Evolutionary conservation across 208 protist genomes (phyloP), one percentile per base, ranked within the genome.

Genomic region (Trypanosoma caninum): DNA sequence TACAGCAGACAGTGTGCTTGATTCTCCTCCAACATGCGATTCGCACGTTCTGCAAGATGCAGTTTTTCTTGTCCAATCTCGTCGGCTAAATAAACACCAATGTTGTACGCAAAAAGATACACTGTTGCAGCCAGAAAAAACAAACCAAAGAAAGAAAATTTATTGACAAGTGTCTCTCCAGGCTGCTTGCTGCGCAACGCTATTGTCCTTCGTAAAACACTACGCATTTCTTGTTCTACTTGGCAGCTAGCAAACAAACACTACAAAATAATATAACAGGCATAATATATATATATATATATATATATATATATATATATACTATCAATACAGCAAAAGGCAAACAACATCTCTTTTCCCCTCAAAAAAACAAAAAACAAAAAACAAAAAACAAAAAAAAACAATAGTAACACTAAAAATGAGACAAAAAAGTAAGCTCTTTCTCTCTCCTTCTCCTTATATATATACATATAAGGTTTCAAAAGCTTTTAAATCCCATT

Each of bases 271-370:
- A 57, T 3, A 27, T 53, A 33, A 6, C 30, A 22, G 18, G 11
- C 16, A 9, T 35, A 20, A 53, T 23, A 53, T 9, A 53, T 20
- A 28, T 23, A 30, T 30, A 44, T 16, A n/a, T 16, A 5, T 18
- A 44, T 44, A n/a, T 16, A 6, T 18, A 44, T 50, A 50, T 28
- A 50, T 28, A 20, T 38, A 55, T 55, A 55, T 55, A 55, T 55
- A 2, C n/a, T n/a, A n/a, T n/a, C n/a, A n/a, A n/a, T 25, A 23
- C 25, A 46, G 53, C 35, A 59, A 20, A 8, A 10, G 2, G 50
- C 22, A 11, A 6, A 8, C 4, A 37, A 37, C 50, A 38, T 18
- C 22, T 30, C 13, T 46, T 18, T 13, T 14, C 22, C 14, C 27
- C 2, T 31, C 3, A 31, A 30, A 37, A 30, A 37, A 18, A 33